Conservation (phyloP, 2,329 filamentous ascomycete genomes). For the Xenoacremonium recifei region DNA sequence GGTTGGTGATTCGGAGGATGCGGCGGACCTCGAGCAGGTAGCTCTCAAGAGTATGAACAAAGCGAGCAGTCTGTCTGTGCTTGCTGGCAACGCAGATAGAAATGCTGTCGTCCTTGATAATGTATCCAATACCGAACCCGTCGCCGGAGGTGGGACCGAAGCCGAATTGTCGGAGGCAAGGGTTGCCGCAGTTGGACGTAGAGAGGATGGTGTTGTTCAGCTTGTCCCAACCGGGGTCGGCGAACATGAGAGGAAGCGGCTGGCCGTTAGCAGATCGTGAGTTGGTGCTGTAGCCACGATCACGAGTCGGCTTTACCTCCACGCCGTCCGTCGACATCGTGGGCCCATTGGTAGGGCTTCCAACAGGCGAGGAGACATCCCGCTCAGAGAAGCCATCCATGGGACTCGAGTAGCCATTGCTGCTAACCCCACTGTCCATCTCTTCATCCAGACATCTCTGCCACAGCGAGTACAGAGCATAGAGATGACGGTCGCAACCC, state of each 20-base stretch:
- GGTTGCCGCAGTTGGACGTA: constrained; percentile 98
- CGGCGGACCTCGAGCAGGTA: constrained; percentile 91
- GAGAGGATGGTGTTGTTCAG: constrained; percentile 92
- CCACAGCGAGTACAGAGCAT: constrained; percentile 93
- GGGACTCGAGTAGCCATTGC: constrained; percentile 65
- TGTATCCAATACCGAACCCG: constrained; percentile 97
- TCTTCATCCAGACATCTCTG: constrained; percentile 78
- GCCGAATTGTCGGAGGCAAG: constrained; percentile 89
- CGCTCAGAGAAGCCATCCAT: constrained; percentile 47
- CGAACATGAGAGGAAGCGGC: constrained; percentile 75
- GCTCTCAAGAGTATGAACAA: constrained; percentile 83
- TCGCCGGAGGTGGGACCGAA: constrained; percentile 93
- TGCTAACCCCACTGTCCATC: constrained; percentile 51
- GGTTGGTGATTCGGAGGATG: constrained; percentile 67
- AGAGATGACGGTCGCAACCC: constrained; percentile 89
- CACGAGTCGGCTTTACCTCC: constrained; percentile 33
- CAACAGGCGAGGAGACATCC: constrained; percentile 44
- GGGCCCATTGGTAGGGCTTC: constrained; percentile 55
- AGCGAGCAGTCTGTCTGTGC: constrained; percentile 88
- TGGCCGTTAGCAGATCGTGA: constrained; percentile 46
- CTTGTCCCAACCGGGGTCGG: constrained; percentile 88
- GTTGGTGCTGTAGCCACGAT: constrained; percentile 55
- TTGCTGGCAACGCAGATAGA: constrained; percentile 92
- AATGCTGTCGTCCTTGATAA: constrained; percentile 80
- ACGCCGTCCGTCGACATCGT: constrained; percentile 32